Evolutionary conservation across 352 stramenopile species (phyloP), one percentile per base, ranked within the genome.

Genomic region (Globisporangium nunn): DNA sequence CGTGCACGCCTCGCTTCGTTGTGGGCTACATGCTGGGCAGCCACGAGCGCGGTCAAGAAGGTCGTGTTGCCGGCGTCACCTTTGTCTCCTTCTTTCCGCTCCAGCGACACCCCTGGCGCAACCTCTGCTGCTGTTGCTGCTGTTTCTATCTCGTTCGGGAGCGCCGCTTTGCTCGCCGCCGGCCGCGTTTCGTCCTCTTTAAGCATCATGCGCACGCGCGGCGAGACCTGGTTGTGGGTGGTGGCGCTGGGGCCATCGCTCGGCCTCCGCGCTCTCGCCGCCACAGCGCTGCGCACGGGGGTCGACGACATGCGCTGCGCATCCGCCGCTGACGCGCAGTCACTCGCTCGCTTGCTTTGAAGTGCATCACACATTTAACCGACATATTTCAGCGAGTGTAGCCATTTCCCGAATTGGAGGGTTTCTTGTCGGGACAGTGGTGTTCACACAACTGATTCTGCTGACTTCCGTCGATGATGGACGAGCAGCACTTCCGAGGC

Each of bases 11-110:
- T 50, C 6, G 6, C 45, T 12, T n/a, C 50, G 17, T 17, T 4
- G 23, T 61, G 52, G 7, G 46, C 37, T 7, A 33, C 40, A 43
- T 54, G 46, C 45, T 78, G 71, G 2, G 52, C 44, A 1, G 74
- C 63, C 15, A 68, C 49, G 0, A 85, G 57, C 6, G 74, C 74
- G 11, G 74, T 85, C 17, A 87, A 62, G 58, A 87, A 87, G 5
- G 74, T 83, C 46, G 55, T 67, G 43, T 64, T 45, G 10, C 33
- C 14, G 4, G 15, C 29, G 4, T 52, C 56, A 12, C 53, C 57
- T 28, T 49, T 37, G 0, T 44, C 40, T 6, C 29, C 41, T n/a
- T 41, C 14, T 2, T 1, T 18, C 28, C 4, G 31, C 23, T 18
- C 4, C 31, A 44, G 18, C 30, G 49, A 23, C 23, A 23, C 49